Conservation (phyloP, 116 monocot species). For the Posidonia oceanica region DNA sequence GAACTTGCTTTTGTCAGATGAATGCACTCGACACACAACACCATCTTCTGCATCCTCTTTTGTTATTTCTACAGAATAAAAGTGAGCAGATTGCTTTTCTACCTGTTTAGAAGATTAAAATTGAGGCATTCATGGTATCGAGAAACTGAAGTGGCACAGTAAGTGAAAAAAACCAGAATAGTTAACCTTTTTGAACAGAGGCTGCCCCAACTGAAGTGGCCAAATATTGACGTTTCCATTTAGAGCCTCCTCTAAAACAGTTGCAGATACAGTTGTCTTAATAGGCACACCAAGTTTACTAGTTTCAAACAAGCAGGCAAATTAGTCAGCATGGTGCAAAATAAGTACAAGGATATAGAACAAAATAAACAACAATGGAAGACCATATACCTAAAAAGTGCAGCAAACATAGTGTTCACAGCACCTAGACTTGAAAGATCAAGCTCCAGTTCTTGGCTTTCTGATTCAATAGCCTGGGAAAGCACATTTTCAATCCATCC, state of each 20-base stretch:
- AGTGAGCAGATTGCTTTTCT: constrained; percentile 91
- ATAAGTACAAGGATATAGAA: neutral
- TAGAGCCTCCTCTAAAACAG: constrained; percentile 86
- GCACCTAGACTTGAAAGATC: constrained; percentile 89
- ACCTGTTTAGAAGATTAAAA: constrained; percentile 36
- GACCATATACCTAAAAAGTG: constrained; percentile 74
- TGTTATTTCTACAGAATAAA: constrained; percentile 82
- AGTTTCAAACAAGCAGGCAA: constrained; percentile 1
- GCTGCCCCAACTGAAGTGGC: constrained; percentile 46
- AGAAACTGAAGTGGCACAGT: neutral
- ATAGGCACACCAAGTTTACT: constrained; percentile 99
- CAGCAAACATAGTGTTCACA: constrained; percentile 93
- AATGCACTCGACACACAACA: constrained; percentile 78
- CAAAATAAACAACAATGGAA: neutral
- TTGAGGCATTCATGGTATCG: constrained; percentile 2
- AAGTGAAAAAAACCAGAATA: neutral
- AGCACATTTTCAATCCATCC: neutral
- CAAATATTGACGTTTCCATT: constrained; percentile 52
- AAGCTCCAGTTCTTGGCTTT: constrained; percentile 78
- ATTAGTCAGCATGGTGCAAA: neutral
- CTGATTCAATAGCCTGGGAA: constrained; percentile 69
- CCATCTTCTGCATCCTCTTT: constrained; percentile 60
- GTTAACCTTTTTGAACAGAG: constrained; percentile 62
- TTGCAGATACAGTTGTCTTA: constrained; percentile 90
- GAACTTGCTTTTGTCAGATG: constrained; percentile 88